phyloP scores from a whole-genome alignment of 139 green algal species.

The Marvania coccoides region DNA sequence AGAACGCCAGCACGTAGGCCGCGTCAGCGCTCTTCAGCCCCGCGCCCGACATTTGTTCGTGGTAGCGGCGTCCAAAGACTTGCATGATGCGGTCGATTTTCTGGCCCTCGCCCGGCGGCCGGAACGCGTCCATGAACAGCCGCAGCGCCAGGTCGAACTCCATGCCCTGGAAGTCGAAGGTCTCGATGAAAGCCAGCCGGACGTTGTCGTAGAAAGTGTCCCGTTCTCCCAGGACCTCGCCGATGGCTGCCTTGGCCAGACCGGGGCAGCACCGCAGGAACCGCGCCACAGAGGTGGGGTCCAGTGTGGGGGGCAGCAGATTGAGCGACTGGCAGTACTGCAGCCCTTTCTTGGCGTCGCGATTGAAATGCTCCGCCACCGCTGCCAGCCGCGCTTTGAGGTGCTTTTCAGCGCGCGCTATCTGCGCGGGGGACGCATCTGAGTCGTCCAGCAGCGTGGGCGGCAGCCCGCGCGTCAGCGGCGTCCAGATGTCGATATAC shows the following conservation, averaged over 20 bases:
- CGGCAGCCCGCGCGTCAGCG: background rate
- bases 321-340: slow-evolving; percentile 69
- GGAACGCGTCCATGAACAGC: slow-evolving; percentile 68
- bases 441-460: background rate
- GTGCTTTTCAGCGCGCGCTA: slow-evolving; percentile 42
- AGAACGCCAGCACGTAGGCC: slow-evolving; percentile 76
- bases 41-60: slow-evolving; percentile 10
- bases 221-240: slow-evolving; percentile 87
- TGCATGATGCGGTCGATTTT: slow-evolving; percentile 80
- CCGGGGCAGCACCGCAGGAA: slow-evolving; percentile 83
- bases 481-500: slow-evolving; percentile 29
- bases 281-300: slow-evolving; percentile 47
- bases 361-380: slow-evolving; percentile 95
- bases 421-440: background rate
- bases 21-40: slow-evolving; percentile 51
- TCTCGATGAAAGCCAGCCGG: slow-evolving; percentile 50
- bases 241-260: slow-evolving; percentile 79
- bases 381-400: slow-evolving; percentile 70
- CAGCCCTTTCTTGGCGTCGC: slow-evolving; percentile 91
- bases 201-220: slow-evolving; percentile 78
- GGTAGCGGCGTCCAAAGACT: slow-evolving; percentile 29
- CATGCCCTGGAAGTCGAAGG: slow-evolving; percentile 71
- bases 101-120: slow-evolving; percentile 73
- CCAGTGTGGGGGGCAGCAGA: slow-evolving; percentile 63
- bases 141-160: slow-evolving; percentile 68